A percentile compares a stretch with the other conserved stretches of the same genome.
Conservation (phyloP, 805 yeast genomes). For the Candida namnaoensis region DNA sequence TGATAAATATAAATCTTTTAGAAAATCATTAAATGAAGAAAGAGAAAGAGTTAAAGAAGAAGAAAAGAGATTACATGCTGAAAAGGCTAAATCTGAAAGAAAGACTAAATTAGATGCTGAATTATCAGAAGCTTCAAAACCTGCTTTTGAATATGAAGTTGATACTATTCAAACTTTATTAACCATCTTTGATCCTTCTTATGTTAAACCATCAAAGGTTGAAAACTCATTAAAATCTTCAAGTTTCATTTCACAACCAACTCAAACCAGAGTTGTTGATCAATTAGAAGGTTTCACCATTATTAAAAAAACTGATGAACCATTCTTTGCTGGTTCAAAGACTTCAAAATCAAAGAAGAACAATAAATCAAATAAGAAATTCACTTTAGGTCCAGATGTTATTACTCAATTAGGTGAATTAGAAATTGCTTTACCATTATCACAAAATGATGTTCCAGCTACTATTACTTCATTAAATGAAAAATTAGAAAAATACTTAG, state of each 20-base stretch:
- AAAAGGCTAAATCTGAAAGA: conserved; percentile 41
- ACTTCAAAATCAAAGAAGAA: conserved; percentile 40
- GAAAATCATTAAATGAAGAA: conserved; percentile 59
- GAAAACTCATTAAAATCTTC: conserved; percentile 21
- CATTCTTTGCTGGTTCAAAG: conserved; percentile 44
- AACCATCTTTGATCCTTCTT: conserved; percentile 68
- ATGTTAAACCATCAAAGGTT: conserved; percentile 44
- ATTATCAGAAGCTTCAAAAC: conserved; percentile 64
- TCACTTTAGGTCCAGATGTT: conserved; percentile 73
- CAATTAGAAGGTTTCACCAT: conserved; percentile 58
- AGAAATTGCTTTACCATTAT: conserved; percentile 70
- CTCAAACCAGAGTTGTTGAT: conserved; percentile 40
- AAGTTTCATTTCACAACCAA: conserved; percentile 17
- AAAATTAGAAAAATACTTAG: conserved; percentile 60
- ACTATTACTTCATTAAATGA: conserved; percentile 61
- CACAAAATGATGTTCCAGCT: conserved; percentile 58
- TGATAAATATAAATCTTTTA: conserved; percentile 65
- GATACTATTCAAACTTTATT: conserved; percentile 66
- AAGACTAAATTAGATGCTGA: conserved; percentile 59
- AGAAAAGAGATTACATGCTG: conserved; percentile 36
- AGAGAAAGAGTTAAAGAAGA: conserved; percentile 58
- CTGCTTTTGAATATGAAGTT: conserved; percentile 82
- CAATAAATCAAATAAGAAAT: conserved; percentile 35
- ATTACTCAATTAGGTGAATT: conserved; percentile 71
- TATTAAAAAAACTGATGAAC: conserved; percentile 53